Conservation (phyloP, 2,329 filamentous ascomycete species). For the Torrubiellomyces zombiae region DNA sequence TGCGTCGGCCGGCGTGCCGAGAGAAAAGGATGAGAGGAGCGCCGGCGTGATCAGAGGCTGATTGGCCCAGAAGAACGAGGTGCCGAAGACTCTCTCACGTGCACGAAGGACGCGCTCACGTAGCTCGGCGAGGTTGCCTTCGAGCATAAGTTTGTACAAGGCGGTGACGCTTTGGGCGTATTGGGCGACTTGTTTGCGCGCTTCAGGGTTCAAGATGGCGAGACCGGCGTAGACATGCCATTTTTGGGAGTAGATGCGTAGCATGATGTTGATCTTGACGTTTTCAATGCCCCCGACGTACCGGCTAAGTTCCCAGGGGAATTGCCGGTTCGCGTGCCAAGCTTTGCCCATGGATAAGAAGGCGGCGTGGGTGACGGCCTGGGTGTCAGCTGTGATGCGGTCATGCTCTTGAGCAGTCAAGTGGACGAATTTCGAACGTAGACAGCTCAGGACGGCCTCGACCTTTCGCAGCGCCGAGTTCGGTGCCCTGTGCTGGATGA, state of each 20-base stretch:
- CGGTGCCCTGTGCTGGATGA: constrained; percentile 85
- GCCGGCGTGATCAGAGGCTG: constrained; percentile 64
- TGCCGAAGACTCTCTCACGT: constrained; percentile 61
- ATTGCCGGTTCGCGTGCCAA: constrained; percentile 89
- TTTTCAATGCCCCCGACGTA: constrained; percentile 97
- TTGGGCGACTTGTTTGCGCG: constrained; percentile 81
- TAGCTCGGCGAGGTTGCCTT: constrained; percentile 62
- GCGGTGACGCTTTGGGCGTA: constrained; percentile 88
- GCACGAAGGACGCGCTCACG: constrained; percentile 48
- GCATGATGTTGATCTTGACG: constrained; percentile 95
- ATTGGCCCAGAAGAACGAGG: constrained; percentile 40
- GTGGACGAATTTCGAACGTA: constrained; percentile 73
- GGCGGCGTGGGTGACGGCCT: constrained; percentile 92
- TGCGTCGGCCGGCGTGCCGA: constrained; percentile 50
- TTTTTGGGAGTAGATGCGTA: constrained; percentile 95
- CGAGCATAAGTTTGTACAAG: constrained; percentile 92
- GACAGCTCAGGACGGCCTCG: constrained; percentile 63
- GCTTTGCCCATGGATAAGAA: constrained; percentile 97
- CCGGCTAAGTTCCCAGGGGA: constrained; percentile 91
- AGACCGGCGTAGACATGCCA: constrained; percentile 99
- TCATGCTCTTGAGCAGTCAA: constrained; percentile 81
- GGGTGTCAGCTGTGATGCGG: constrained; percentile 93
- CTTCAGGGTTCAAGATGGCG: constrained; percentile 89
- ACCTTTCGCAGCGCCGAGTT: constrained; percentile 62
- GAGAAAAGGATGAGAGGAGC: constrained; percentile 74